Evolutionary conservation across 768 basidiomycete genomes (phyloP).

Genomic region (Cystobasidiopsis lactophilus): DNA sequence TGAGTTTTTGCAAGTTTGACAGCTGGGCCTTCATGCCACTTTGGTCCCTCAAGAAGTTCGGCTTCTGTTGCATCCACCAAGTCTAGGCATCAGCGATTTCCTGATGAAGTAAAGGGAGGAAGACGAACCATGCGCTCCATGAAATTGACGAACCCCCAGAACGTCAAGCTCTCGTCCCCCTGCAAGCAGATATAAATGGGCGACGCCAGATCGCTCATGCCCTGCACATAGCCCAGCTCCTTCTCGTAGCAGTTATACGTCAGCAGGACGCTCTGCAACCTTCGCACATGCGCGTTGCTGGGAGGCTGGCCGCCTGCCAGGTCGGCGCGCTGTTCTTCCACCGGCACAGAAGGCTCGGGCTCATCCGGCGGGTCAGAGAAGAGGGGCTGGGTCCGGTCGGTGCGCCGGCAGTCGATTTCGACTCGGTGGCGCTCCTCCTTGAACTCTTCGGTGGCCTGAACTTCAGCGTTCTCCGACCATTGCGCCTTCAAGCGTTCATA

Average conservation of each 20-base stretch:
- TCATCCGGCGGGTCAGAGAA: constrained; percentile 31
- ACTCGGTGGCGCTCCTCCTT: constrained; percentile 42
- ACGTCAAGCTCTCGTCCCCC: constrained; percentile 70
- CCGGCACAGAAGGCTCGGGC: constrained; percentile 35
- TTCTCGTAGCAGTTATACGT: constrained; percentile 82
- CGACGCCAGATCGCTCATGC: constrained; percentile 90
- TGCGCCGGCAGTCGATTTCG: constrained; percentile 89
- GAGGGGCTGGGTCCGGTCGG: constrained; percentile 78
- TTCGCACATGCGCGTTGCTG: constrained; percentile 73
- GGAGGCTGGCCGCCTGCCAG: constrained; percentile 62
- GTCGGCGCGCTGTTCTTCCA: constrained; percentile 28
- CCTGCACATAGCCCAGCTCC: constrained; percentile 85
- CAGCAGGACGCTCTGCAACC: constrained; percentile 61
- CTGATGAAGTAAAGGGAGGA: constrained; percentile 19
- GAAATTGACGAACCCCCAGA: constrained; percentile 86
- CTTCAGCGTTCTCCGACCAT: constrained; percentile 66
- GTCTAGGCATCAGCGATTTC: neutral
- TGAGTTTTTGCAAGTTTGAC: constrained; percentile 65
- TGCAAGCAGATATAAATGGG: constrained; percentile 81
- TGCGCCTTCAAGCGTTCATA: constrained; percentile 52
- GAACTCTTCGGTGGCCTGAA: constrained; percentile 56
- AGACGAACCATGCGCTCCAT: constrained; percentile 79
- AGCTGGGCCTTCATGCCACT: constrained; percentile 94
- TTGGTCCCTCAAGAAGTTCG: constrained; percentile 88
- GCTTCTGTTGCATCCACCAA: constrained; percentile 36